A percentile compares a stretch with the other conserved stretches of the same genome.
These are phyloP conservation scores for Trametes cinnabarina DNA, from an alignment of 768 basidiomycete genomes.

Conservation along the genomic window DNA sequence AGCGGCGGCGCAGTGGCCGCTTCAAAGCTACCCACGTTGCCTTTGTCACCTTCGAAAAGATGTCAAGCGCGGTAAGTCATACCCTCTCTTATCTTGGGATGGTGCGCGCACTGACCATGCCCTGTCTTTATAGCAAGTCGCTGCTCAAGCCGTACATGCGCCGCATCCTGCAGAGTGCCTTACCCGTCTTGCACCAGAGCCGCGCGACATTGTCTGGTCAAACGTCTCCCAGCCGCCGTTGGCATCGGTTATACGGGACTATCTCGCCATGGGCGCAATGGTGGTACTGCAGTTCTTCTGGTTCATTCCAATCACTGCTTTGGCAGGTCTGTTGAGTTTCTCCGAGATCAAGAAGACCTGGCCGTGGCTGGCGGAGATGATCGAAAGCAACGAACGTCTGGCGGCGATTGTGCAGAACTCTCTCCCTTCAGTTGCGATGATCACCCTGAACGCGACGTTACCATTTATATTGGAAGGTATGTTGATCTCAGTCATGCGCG, in stretches of 20 bases:
- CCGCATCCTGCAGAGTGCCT: conserved; percentile 61
- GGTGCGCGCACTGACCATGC: background rate
- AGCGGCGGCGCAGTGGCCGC: conserved; percentile 64
- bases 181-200: conserved; percentile 85
- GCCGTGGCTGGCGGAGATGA: conserved; percentile 85
- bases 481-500: conserved; percentile 7
- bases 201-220: conserved; percentile 93
- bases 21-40: conserved; percentile 83
- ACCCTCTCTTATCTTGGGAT: background rate
- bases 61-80: conserved; percentile 81
- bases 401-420: conserved; percentile 93
- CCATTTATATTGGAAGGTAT: conserved; percentile 88
- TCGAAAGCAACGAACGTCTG: conserved; percentile 77
- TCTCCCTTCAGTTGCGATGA: conserved; percentile 87
- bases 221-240: conserved; percentile 72
- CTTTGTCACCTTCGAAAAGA: conserved; percentile 96
- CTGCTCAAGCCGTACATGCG: conserved; percentile 79
- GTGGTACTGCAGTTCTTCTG: conserved; percentile 82
- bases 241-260: conserved; percentile 61
- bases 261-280: conserved; percentile 69
- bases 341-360: conserved; percentile 87
- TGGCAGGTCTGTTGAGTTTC: conserved; percentile 88
- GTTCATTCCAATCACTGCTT: conserved; percentile 84
- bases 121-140: conserved; percentile 65
- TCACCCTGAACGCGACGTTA: conserved; percentile 81